Evolutionary conservation across 2,329 filamentous ascomycete genomes (phyloP), one percentile per base, ranked within the genome.

Genomic region (Furcasterigmium sp.): DNA sequence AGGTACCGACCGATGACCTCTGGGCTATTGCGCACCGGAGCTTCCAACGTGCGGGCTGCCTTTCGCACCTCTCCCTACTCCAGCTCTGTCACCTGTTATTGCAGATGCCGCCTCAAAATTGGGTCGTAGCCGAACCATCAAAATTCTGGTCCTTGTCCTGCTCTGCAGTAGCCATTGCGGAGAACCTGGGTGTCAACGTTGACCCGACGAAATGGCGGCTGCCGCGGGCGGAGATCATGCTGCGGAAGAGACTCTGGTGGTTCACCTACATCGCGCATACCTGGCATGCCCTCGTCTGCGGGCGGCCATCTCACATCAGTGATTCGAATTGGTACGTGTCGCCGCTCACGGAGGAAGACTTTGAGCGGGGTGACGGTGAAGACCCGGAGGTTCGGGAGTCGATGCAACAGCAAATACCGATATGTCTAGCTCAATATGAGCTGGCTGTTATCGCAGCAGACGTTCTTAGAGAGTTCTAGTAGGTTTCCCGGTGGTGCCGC

Each of bases 241-340:
- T 56, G 10, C 51, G 54, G 4, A 48, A 52, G 11, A 49, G 54
- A 32, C 49, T 56, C 3, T 56, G 54, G 54, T 56, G 54, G 54
- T 28, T 56, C 8, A 52, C 50, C 5, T 54, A 52, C 42, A 44
- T 46, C 3, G 39, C 39, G 19, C 54, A 56, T 37, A 49, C 50
- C 3, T 55, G 54, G 54, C 38, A 46, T 6, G 54, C 54, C 6
- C 36, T 55, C 14, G 51, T 51, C 1, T 46, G 40, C 8, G 45
- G 46, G 1, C 45, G 53, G 13, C 52, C 54, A 4, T 49, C 46
- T 4, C 54, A 56, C 23, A 41, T 56, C 18, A 46, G 52, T 25
- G 44, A 46, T 14, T 43, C 23, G 23, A 50, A 53, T 37, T 56
- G 54, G 54, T 43, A 51, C 35, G 52, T 56, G 8, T 46, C 43